These are phyloP conservation scores for Pythium biforme DNA, from an alignment of 352 stramenopile genomes.

Conservation along the genomic window DNA sequence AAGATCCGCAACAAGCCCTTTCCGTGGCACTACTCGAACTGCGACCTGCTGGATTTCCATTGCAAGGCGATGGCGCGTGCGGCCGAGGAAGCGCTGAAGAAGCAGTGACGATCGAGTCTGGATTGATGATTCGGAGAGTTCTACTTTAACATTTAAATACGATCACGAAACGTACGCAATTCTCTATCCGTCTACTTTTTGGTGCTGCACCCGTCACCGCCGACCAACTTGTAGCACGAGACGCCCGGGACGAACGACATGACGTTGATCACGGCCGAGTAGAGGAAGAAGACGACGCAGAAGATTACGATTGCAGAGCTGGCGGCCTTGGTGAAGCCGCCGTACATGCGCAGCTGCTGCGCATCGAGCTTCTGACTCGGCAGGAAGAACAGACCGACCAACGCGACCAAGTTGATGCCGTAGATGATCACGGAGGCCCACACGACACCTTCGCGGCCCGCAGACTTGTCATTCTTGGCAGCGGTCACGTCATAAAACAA, in stretches of 20 bases:
- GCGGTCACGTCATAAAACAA: slow-evolving; percentile 37
- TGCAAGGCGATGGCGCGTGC: slow-evolving; percentile 27
- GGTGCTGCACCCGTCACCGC: slow-evolving; percentile 20
- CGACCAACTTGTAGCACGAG: slow-evolving; percentile 19
- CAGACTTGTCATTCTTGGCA: slow-evolving; percentile 23
- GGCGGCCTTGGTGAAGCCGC: slow-evolving; percentile 32
- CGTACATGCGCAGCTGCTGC: slow-evolving; percentile 38
- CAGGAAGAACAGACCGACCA: slow-evolving; percentile 42
- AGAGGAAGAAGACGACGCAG: slow-evolving; percentile 20
- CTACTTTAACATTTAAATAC: slow-evolving; percentile 16
- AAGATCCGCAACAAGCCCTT: slow-evolving; percentile 38
- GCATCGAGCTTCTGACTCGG: slow-evolving; percentile 38
- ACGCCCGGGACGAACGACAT: slow-evolving; percentile 29
- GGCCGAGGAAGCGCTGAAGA: slow-evolving; percentile 19
- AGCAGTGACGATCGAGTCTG: background rate
- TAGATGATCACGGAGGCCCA: slow-evolving; percentile 49
- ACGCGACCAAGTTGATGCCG: slow-evolving; percentile 46
- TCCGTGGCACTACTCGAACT: slow-evolving; percentile 36
- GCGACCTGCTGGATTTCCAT: slow-evolving; percentile 32
- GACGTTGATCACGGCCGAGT: slow-evolving; percentile 30
- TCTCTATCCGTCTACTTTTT: background rate
- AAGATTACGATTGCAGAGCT: slow-evolving; percentile 21
- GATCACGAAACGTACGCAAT: background rate
- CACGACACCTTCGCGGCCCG: slow-evolving; percentile 40
- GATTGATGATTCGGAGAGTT: background rate